These are phyloP conservation scores for Hymenoscyphus fructigenus DNA, from an alignment of 2,329 filamentous ascomycete genomes.

Conservation along the genomic window DNA sequence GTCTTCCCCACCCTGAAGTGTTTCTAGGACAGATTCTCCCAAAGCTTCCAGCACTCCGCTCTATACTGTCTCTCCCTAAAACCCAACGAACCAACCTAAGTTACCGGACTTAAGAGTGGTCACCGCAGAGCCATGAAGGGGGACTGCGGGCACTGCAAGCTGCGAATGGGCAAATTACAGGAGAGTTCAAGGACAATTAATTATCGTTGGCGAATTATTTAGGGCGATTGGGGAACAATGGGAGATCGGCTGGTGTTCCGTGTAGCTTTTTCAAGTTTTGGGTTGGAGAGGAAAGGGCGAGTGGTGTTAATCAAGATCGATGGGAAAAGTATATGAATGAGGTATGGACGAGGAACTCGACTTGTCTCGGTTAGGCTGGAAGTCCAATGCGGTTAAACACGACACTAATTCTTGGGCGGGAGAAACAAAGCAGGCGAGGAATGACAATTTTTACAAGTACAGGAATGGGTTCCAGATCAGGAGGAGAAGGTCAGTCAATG, in stretches of 20 bases:
- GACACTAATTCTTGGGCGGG: background rate
- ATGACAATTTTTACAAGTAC: constrained; percentile 15
- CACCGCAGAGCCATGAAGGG: constrained; percentile 30
- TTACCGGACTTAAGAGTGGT: constrained; percentile 19
- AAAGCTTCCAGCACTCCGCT: constrained; percentile 25
- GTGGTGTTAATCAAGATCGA: constrained; percentile 2
- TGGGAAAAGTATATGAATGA: background rate
- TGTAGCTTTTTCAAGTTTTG: background rate
- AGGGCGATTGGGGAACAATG: background rate
- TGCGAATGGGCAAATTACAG: constrained; percentile 14
- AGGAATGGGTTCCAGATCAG: constrained; percentile 21
- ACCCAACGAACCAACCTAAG: constrained; percentile 16
- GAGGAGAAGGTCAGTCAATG: constrained; percentile 17
- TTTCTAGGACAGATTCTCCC: background rate
- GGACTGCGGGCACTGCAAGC: constrained; percentile 18
- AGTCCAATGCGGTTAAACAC: constrained; percentile 9
- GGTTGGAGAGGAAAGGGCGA: background rate
- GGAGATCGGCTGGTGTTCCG: background rate
- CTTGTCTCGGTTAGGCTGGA: constrained; percentile 8
- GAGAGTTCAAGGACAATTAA: constrained; percentile 2
- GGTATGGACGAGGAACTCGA: constrained; percentile 6
- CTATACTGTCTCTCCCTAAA: constrained; percentile 12
- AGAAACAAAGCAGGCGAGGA: constrained; percentile 18
- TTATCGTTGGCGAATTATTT: background rate
- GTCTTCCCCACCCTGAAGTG: background rate